phyloP scores from a whole-genome alignment of 1,284 basidiomycete species.

The Xanthoconium separans region DNA sequence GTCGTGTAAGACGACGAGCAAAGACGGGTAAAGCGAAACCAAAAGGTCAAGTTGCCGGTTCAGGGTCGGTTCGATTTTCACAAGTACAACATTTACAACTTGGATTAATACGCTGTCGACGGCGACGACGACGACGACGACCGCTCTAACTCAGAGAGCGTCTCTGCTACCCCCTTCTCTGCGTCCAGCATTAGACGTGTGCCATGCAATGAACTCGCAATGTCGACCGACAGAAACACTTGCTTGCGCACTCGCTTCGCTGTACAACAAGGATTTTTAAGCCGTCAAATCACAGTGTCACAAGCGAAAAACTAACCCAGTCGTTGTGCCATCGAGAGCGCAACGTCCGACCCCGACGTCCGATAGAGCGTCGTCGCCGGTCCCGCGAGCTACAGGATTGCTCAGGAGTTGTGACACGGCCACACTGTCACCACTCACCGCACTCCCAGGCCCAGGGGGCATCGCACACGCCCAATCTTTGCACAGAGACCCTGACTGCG shows the following conservation, averaged over 20 bases:
- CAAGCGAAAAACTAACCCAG: conserved; percentile 58
- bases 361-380: conserved; percentile 69
- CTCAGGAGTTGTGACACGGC: conserved; percentile 3
- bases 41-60: conserved; percentile 16
- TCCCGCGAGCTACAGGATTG: conserved; percentile 33
- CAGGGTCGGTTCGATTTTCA: conserved; percentile 32
- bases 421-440: conserved; percentile 21
- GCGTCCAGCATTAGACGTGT: conserved; percentile 48
- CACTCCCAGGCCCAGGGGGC: conserved; percentile 42
- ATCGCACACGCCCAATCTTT: conserved; percentile 86
- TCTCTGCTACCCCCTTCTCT: conserved; percentile 56
- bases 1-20: conserved; percentile 20
- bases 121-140: conserved; percentile 3
- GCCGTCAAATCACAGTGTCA: background rate
- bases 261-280: conserved; percentile 34
- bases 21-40: background rate
- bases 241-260: conserved; percentile 63
- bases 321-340: conserved; percentile 73
- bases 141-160: conserved; percentile 43
- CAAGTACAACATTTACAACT: background rate
- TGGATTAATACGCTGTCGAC: background rate
- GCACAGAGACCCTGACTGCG: conserved; percentile 55
- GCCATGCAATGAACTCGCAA: conserved; percentile 46
- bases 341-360: conserved; percentile 60
- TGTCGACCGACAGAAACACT: conserved; percentile 70